phyloP scores from a whole-genome alignment of 1,284 basidiomycete genomes.

The Tremellales sp. region DNA sequence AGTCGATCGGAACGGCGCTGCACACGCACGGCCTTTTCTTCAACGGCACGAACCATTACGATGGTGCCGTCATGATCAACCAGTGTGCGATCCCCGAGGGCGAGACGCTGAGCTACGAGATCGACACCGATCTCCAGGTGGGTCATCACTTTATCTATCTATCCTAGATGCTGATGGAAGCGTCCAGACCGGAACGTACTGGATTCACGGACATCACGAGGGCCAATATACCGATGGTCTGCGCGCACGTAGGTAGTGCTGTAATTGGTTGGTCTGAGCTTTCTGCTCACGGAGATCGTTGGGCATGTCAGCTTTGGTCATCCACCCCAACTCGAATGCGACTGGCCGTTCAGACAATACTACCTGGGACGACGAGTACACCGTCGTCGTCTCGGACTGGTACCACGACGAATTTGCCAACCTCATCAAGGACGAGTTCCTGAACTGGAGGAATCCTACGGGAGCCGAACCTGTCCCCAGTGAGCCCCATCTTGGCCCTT shows the following conservation, averaged over 20 bases:
- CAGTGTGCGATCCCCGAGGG: slow-evolving; percentile 87
- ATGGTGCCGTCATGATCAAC: slow-evolving; percentile 75
- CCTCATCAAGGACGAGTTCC: slow-evolving; percentile 63
- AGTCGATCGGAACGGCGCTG: slow-evolving; percentile 53
- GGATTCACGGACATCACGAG: slow-evolving; percentile 65
- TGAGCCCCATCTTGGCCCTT: background rate
- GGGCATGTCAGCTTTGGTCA: slow-evolving; percentile 58
- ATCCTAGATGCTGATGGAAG: background rate
- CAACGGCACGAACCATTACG: slow-evolving; percentile 77
- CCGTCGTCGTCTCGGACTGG: slow-evolving; percentile 79
- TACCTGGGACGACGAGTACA: slow-evolving; percentile 87
- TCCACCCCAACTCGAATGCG: slow-evolving; percentile 57
- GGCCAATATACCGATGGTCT: slow-evolving; percentile 73
- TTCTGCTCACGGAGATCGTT: background rate
- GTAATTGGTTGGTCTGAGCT: background rate
- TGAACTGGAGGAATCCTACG: slow-evolving; percentile 67
- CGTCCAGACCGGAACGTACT: slow-evolving; percentile 66
- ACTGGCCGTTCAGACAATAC: slow-evolving; percentile 49
- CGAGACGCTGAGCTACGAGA: slow-evolving; percentile 67
- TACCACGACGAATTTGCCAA: slow-evolving; percentile 65
- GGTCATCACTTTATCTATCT: slow-evolving; percentile 4
- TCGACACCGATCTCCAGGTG: slow-evolving; percentile 73
- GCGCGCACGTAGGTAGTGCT: slow-evolving; percentile 33
- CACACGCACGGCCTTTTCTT: slow-evolving; percentile 94
- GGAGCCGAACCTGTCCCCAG: slow-evolving; percentile 81